phyloP scores from a whole-genome alignment of 345 rosid species.

The Leavenworthia alabamica region DNA sequence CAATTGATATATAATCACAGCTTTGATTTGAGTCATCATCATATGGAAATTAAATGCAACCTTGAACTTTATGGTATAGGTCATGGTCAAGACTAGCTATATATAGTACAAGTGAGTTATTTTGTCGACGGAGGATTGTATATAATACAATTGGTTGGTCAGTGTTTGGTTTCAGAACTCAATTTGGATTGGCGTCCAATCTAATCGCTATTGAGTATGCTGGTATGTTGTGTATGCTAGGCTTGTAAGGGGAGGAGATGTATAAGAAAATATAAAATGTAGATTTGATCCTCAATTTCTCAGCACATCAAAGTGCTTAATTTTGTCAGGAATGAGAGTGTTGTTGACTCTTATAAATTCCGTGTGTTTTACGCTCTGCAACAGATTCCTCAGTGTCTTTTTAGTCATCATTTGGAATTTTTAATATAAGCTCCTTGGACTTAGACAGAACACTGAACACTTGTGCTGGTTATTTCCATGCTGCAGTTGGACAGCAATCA shows the following conservation, averaged over 20 bases:
- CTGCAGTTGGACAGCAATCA: slow-evolving; percentile 67
- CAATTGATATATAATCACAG: neutral
- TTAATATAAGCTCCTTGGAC: neutral
- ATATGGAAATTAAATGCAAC: slow-evolving; percentile 6
- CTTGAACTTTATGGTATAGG: neutral
- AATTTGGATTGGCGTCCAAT: neutral
- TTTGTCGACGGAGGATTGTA: neutral
- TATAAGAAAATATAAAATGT: neutral
- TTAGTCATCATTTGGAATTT: neutral
- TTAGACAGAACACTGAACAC: neutral
- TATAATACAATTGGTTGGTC: neutral
- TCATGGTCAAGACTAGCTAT: slow-evolving; percentile 7
- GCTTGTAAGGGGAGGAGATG: neutral
- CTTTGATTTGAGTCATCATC: slow-evolving; percentile 3
- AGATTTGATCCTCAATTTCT: neutral
- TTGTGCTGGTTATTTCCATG: neutral
- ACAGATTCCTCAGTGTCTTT: neutral
- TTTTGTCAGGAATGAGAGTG: neutral
- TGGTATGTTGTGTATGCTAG: neutral
- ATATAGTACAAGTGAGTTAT: neutral
- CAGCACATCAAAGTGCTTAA: neutral
- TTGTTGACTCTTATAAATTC: neutral
- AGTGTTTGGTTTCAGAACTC: neutral
- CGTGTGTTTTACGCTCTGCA: neutral
- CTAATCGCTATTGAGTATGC: neutral